These are phyloP conservation scores for Hibiscus tridactylites DNA, from an alignment of 345 rosid genomes.

Conservation along the genomic window DNA sequence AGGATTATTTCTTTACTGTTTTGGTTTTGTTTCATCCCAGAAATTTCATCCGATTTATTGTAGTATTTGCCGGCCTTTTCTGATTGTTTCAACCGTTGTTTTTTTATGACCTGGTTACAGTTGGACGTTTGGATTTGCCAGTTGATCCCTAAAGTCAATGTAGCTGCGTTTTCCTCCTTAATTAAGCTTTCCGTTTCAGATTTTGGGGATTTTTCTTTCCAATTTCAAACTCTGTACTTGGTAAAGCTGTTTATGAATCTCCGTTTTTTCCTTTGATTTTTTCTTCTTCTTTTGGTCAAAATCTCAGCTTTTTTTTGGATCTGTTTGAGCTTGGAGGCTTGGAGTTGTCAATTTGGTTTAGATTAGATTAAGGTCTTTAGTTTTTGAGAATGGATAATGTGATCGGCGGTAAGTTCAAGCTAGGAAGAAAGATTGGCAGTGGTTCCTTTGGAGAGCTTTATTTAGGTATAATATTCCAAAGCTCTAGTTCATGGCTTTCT, in stretches of 20 bases:
- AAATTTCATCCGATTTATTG: neutral
- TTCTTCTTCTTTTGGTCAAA: slow-evolving; percentile 2
- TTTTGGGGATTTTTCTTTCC: neutral
- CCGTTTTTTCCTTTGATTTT: neutral
- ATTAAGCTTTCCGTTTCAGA: slow-evolving; percentile 18
- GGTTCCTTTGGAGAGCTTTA: slow-evolving; percentile 79
- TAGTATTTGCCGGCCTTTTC: neutral
- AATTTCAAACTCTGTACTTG: slow-evolving; percentile 1
- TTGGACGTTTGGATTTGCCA: neutral
- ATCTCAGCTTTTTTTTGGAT: neutral
- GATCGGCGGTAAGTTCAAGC: slow-evolving; percentile 58
- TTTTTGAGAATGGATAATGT: slow-evolving; percentile 41
- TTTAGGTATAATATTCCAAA: slow-evolving; percentile 35
- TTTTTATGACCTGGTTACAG: neutral
- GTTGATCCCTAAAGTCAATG: slow-evolving; percentile 27
- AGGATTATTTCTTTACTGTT: neutral
- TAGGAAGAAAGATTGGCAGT: slow-evolving; percentile 76
- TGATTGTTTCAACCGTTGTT: neutral
- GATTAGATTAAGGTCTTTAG: slow-evolving; percentile 9
- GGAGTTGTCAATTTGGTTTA: slow-evolving; percentile 10
- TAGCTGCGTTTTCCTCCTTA: slow-evolving; percentile 7
- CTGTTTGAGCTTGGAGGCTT: neutral
- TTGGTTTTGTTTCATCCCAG: neutral
- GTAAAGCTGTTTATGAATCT: slow-evolving; percentile 6
- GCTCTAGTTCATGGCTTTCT: neutral